These are phyloP conservation scores for Lophiostoma macrostomum DNA, from an alignment of 495 filamentous ascomycete genomes.

Conservation along the genomic window DNA sequence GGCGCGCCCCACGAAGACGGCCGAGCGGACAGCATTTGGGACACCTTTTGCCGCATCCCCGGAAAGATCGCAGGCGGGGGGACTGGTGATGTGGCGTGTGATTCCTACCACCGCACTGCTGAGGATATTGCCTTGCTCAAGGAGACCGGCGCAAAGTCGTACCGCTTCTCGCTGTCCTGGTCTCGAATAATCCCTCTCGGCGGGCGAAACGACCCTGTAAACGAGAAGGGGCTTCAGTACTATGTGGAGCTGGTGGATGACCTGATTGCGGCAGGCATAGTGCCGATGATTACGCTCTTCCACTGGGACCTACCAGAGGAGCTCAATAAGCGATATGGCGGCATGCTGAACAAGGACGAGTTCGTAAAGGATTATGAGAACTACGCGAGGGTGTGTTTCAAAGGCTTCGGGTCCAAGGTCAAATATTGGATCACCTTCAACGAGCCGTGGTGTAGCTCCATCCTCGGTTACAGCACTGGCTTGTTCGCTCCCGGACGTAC, in stretches of 20 bases:
- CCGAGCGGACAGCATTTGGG: constrained; percentile 72
- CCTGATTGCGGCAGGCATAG: constrained; percentile 56
- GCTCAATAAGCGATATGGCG: constrained; percentile 61
- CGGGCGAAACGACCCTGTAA: constrained; percentile 59
- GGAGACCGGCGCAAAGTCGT: constrained; percentile 58
- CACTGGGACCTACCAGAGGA: constrained; percentile 63
- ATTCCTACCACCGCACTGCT: constrained; percentile 69
- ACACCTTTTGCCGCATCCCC: constrained; percentile 68
- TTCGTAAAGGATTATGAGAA: constrained; percentile 59
- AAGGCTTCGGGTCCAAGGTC: constrained; percentile 53
- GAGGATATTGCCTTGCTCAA: constrained; percentile 75
- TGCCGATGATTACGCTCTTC: constrained; percentile 60
- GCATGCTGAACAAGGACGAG: constrained; percentile 57
- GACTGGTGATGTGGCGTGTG: constrained; percentile 68
- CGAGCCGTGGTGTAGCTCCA: constrained; percentile 61
- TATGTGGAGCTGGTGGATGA: constrained; percentile 62
- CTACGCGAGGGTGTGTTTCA: constrained; percentile 57
- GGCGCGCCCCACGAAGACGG: constrained; percentile 65
- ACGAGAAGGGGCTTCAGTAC: constrained; percentile 57
- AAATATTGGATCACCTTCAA: constrained; percentile 68
- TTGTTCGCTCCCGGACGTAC: constrained; percentile 60
- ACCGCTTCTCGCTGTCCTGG: constrained; percentile 78
- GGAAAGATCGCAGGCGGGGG: constrained; percentile 71
- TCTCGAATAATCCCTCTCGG: constrained; percentile 67
- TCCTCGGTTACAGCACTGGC: constrained; percentile 59